phyloP scores from a whole-genome alignment of 2,329 filamentous ascomycete species.

The Lachnellula cervina region DNA sequence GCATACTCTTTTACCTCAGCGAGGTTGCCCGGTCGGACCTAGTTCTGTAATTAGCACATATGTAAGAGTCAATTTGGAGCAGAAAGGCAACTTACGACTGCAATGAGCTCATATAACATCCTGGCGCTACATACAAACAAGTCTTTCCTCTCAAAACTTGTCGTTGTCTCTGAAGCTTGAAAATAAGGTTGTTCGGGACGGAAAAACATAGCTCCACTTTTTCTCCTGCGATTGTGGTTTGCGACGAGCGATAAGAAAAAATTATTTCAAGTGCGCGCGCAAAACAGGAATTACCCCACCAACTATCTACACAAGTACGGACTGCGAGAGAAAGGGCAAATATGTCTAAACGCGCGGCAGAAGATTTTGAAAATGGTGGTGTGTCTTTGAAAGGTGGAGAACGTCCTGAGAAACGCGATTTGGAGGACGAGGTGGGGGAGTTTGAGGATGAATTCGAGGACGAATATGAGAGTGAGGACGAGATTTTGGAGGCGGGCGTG shows the following conservation, averaged over 20 bases:
- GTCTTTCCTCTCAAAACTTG: neutral
- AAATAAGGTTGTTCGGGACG: neutral
- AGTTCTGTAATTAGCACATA: conserved; percentile 19
- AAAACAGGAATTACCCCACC: neutral
- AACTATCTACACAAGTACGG: neutral
- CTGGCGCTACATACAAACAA: conserved; percentile 31
- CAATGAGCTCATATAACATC: conserved; percentile 98
- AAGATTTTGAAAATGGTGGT: conserved; percentile 41
- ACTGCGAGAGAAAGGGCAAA: neutral
- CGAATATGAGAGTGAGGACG: conserved; percentile 85
- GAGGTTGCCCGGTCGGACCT: conserved; percentile 91
- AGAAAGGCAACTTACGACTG: conserved; percentile 62
- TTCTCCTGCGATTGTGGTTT: neutral
- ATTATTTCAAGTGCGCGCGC: conserved; percentile 1
- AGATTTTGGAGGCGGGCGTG: conserved; percentile 90
- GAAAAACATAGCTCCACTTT: neutral
- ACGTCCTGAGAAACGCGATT: conserved; percentile 60
- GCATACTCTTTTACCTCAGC: conserved; percentile 90
- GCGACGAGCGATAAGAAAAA: conserved; percentile 9
- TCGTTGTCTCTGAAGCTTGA: neutral
- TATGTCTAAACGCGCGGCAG: conserved; percentile 59
- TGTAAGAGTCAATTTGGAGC: neutral
- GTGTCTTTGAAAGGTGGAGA: conserved; percentile 55
- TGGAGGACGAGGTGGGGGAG: conserved; percentile 65
- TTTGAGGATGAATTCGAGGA: conserved; percentile 96